A percentile compares a stretch with the other conserved stretches of the same genome.
Conservation (phyloP, 306 rosid species). For the Sphenostylis stenocarpa region DNA sequence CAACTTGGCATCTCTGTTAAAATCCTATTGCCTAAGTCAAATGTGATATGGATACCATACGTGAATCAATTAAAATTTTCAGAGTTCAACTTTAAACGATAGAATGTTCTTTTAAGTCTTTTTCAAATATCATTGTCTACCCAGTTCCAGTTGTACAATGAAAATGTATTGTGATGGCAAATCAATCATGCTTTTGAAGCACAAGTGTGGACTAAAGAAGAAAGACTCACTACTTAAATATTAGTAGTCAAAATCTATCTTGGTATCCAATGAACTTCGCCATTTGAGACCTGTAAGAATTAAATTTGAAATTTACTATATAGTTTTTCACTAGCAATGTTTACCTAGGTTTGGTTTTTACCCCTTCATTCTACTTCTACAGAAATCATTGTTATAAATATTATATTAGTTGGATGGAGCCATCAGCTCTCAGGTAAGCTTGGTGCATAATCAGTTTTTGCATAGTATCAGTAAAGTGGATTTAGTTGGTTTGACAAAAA, state of each 20-base stretch:
- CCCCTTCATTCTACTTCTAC: neutral
- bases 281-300: neutral
- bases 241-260: neutral
- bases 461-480: neutral
- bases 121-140: slow-evolving; percentile 8
- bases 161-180: slow-evolving; percentile 7
- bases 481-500: slow-evolving; percentile 17
- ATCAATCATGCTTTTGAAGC: slow-evolving; percentile 24
- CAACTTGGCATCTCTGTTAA: neutral
- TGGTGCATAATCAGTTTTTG: neutral
- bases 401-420: slow-evolving; percentile 1
- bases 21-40: slow-evolving; percentile 15
- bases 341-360: neutral
- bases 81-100: neutral
- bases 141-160: neutral
- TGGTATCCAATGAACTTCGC: neutral
- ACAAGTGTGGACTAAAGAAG: neutral
- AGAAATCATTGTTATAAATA: neutral
- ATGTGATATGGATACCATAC: slow-evolving; percentile 7
- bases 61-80: slow-evolving; percentile 16
- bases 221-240: neutral
- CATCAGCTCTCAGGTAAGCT: neutral
- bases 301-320: neutral
- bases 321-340: neutral
- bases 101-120: slow-evolving; percentile 22